These are phyloP conservation scores for Candida dendrica DNA, from an alignment of 805 yeast genomes.

Conservation along the genomic window DNA sequence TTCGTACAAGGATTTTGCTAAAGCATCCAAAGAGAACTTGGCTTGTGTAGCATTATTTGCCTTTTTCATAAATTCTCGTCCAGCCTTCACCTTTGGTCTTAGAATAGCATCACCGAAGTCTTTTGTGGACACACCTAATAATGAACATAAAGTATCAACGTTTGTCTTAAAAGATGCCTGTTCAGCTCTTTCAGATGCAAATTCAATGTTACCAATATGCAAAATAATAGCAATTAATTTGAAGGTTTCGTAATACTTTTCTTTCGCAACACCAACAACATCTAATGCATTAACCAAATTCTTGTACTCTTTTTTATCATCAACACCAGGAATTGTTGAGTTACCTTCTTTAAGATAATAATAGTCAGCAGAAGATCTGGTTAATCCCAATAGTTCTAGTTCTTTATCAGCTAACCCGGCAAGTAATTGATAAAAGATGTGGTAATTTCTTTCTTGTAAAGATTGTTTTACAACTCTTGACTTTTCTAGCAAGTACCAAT, in stretches of 20 bases:
- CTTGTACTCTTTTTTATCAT: constrained; percentile 65
- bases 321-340: constrained; percentile 58
- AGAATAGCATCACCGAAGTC: constrained; percentile 55
- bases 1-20: constrained; percentile 84
- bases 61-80: constrained; percentile 77
- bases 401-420: constrained; percentile 51
- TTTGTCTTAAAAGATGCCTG: constrained; percentile 64
- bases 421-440: constrained; percentile 82
- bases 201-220: constrained; percentile 80
- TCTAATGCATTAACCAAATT: constrained; percentile 59
- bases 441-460: constrained; percentile 79
- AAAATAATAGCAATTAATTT: constrained; percentile 67
- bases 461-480: constrained; percentile 83
- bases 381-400: constrained; percentile 40
- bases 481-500: constrained; percentile 90
- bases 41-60: constrained; percentile 77
- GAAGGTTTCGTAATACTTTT: constrained; percentile 53
- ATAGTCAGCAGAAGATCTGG: constrained; percentile 32
- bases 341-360: constrained; percentile 53
- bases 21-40: constrained; percentile 72
- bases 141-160: constrained; percentile 43
- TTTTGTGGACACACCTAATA: constrained; percentile 56
- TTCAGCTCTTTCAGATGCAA: constrained; percentile 58
- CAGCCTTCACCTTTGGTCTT: constrained; percentile 84
- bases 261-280: constrained; percentile 59